Percentiles rank a stretch among this genome's conserved stretches.
phyloP scores from a whole-genome alignment of 495 filamentous ascomycete species.

The Aspergillus cavernicola region DNA sequence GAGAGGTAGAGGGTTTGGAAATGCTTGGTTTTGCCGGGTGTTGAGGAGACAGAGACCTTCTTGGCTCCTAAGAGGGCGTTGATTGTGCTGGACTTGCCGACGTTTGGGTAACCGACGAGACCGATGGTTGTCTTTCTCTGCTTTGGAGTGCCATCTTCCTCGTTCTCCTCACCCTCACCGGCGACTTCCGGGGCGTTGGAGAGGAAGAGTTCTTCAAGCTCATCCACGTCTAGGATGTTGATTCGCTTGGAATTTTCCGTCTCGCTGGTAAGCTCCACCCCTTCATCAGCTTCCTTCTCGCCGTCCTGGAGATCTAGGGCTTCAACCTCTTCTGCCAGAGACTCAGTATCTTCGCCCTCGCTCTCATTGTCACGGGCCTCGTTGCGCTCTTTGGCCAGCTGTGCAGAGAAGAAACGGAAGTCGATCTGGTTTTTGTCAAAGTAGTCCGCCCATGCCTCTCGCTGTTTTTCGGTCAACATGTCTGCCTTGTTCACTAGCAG shows the following conservation, averaged over 20 bases:
- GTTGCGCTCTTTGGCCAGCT: slow-evolving; percentile 81
- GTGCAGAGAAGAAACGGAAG: slow-evolving; percentile 94
- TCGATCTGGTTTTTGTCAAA: slow-evolving; percentile 77
- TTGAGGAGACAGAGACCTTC: slow-evolving; percentile 97
- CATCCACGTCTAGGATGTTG: slow-evolving; percentile 83
- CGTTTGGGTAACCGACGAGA: slow-evolving; percentile 97
- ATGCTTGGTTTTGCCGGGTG: slow-evolving; percentile 98
- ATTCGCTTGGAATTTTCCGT: slow-evolving; percentile 48
- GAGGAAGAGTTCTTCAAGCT: slow-evolving; percentile 86
- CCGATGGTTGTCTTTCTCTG: slow-evolving; percentile 77
- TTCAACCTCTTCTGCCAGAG: slow-evolving; percentile 35
- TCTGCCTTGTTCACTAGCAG: slow-evolving; percentile 98
- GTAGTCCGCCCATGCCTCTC: slow-evolving; percentile 82
- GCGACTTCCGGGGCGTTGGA: slow-evolving; percentile 58
- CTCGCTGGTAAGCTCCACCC: slow-evolving; percentile 20
- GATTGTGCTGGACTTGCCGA: slow-evolving; percentile 98
- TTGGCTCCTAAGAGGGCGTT: slow-evolving; percentile 97
- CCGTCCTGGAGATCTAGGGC: slow-evolving; percentile 31
- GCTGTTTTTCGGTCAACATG: slow-evolving; percentile 91
- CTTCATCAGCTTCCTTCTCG: slow-evolving; percentile 24
- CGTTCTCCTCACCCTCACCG: slow-evolving; percentile 31
- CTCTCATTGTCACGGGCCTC: slow-evolving; percentile 57
- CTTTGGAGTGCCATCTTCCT: slow-evolving; percentile 35
- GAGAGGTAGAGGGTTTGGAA: slow-evolving; percentile 98
- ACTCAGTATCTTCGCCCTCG: slow-evolving; percentile 40